Evolutionary conservation across 805 yeast genomes (phyloP).

Genomic region (Priceomyces castillae): DNA sequence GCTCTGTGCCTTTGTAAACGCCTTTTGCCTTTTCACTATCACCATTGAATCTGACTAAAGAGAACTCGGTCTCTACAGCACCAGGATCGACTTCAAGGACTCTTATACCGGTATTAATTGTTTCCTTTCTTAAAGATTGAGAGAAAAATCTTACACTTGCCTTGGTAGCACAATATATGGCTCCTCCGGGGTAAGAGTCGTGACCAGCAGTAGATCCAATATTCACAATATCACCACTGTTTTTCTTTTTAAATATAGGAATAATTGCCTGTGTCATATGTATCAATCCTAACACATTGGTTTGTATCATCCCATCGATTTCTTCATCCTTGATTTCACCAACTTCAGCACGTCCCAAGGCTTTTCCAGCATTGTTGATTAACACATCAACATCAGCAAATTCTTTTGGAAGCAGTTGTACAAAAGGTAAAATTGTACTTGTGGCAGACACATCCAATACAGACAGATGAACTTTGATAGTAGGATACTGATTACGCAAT

Average conservation of each 20-base stretch:
- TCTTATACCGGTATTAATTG: conserved; percentile 33
- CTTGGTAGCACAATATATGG: conserved; percentile 38
- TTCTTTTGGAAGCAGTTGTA: conserved; percentile 28
- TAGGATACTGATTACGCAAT: conserved; percentile 22
- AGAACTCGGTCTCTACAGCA: conserved; percentile 40
- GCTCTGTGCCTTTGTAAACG: conserved; percentile 35
- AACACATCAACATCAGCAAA: conserved; percentile 38
- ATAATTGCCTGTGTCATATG: conserved; percentile 36
- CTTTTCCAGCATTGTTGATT: conserved; percentile 41
- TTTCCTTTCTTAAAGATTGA: conserved; percentile 34
- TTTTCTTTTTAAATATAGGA: conserved; percentile 34
- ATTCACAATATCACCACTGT: conserved; percentile 37
- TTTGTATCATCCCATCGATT: conserved; percentile 34
- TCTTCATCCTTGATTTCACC: conserved; percentile 31
- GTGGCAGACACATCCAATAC: conserved; percentile 30
- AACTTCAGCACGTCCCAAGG: conserved; percentile 31
- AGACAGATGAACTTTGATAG: conserved; percentile 28
- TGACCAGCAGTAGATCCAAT: conserved; percentile 39
- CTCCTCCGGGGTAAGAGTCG: conserved; percentile 39
- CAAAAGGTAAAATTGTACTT: conserved; percentile 26
- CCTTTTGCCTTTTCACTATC: conserved; percentile 29
- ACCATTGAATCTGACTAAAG: conserved; percentile 34
- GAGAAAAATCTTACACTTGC: conserved; percentile 36
- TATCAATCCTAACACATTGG: conserved; percentile 37
- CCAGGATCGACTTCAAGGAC: conserved; percentile 42